Percentiles rank a stretch among this genome's conserved stretches.
Conservation (phyloP, 768 basidiomycete species). For the Suillus clintonianus region DNA sequence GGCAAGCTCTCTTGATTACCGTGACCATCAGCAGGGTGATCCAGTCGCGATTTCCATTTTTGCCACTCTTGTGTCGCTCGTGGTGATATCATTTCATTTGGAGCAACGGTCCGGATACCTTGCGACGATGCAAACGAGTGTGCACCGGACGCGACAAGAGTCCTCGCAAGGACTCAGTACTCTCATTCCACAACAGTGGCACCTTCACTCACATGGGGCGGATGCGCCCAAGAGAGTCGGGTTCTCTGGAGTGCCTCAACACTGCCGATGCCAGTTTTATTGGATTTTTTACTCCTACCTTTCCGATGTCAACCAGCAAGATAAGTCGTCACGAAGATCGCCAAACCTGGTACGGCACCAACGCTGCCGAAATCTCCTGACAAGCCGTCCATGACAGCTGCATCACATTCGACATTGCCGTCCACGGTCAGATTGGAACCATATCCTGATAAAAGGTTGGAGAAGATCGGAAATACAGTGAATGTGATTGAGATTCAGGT, state of each 20-base stretch:
- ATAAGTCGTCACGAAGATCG: background rate
- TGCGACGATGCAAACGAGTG: slow-evolving; percentile 46
- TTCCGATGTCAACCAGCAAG: background rate
- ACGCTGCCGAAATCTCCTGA: slow-evolving; percentile 64
- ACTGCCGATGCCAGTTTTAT: slow-evolving; percentile 60
- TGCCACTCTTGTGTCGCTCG: slow-evolving; percentile 56
- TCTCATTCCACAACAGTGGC: background rate
- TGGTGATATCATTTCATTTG: slow-evolving; percentile 50
- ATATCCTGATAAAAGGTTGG: slow-evolving; percentile 45
- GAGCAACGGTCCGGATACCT: slow-evolving; percentile 37
- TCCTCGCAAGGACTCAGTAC: slow-evolving; percentile 36
- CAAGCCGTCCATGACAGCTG: slow-evolving; percentile 64
- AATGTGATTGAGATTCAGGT: background rate
- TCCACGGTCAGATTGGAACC: slow-evolving; percentile 77
- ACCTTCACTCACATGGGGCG: slow-evolving; percentile 59
- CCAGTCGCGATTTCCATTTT: slow-evolving; percentile 56
- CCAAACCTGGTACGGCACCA: slow-evolving; percentile 69
- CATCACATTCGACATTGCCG: slow-evolving; percentile 84
- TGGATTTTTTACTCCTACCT: slow-evolving; percentile 67
- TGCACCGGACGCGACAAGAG: slow-evolving; percentile 65
- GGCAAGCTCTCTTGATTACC: slow-evolving; percentile 1
- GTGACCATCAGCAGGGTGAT: slow-evolving; percentile 4
- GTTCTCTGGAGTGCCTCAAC: slow-evolving; percentile 52
- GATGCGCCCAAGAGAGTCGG: slow-evolving; percentile 59
- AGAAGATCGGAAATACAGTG: background rate